Evolutionary conservation across 176 grass and related monocot genomes (phyloP).

Genomic region (Dendrocalamus sinicus): DNA sequence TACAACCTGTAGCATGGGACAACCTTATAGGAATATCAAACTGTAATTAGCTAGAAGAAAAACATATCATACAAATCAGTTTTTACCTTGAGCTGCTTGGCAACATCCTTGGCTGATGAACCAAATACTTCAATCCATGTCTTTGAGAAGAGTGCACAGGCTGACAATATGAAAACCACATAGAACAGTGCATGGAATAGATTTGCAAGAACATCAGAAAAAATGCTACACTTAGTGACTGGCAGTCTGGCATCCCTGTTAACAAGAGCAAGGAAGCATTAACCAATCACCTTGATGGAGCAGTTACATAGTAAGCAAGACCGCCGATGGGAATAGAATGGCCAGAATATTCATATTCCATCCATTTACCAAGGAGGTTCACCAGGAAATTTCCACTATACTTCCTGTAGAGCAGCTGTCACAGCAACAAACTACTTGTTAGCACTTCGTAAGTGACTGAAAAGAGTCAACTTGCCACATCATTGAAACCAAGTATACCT

Average conservation of each 20-base stretch:
- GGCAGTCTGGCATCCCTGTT: background rate
- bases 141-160: constrained; percentile 90
- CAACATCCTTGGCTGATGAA: constrained; percentile 61
- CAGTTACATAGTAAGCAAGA: constrained; percentile 58
- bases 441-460: background rate
- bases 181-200: constrained; percentile 46
- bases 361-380: constrained; percentile 85
- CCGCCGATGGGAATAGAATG: constrained; percentile 55
- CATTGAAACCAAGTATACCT: constrained; percentile 45
- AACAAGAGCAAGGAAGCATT: background rate
- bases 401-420: constrained; percentile 73
- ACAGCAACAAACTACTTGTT: constrained; percentile 35
- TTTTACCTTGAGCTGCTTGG: constrained; percentile 77
- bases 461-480: background rate
- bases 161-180: constrained; percentile 35
- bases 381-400: constrained; percentile 86
- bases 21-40: background rate
- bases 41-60: background rate
- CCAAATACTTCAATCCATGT: constrained; percentile 74
- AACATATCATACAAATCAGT: background rate
- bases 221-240: background rate
- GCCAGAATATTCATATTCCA: constrained; percentile 61
- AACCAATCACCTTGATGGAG: constrained; percentile 54
- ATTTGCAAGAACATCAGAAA: constrained; percentile 68
- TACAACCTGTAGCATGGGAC: background rate